Percentiles rank a stretch among this genome's conserved stretches.
phyloP scores from a whole-genome alignment of 768 basidiomycete genomes.

The Rhodotorula diobovata region DNA sequence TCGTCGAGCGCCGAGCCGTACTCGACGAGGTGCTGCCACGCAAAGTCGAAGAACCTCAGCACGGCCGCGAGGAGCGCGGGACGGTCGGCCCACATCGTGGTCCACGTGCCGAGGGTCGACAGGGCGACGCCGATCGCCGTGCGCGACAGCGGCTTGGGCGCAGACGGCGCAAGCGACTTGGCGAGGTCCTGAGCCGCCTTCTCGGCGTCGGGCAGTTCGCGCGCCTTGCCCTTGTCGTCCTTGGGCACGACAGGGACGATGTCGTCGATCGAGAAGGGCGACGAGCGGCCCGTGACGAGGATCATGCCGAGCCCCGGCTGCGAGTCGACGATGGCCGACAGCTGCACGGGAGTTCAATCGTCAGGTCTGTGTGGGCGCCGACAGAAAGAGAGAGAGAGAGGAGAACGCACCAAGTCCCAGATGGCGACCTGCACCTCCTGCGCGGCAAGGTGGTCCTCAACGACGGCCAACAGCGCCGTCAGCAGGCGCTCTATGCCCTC shows the following conservation, averaged over 20 bases:
- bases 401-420: constrained; percentile 67
- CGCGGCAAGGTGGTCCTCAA: constrained; percentile 16
- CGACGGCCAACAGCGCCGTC: constrained; percentile 29
- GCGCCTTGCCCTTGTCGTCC: constrained; percentile 42
- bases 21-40: constrained; percentile 75
- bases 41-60: constrained; percentile 67
- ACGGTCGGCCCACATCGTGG: constrained; percentile 68
- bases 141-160: constrained; percentile 12
- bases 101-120: constrained; percentile 65
- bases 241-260: constrained; percentile 47
- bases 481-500: constrained; percentile 54
- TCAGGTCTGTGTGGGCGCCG: too few species aligned
- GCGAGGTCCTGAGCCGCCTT: constrained; percentile 41
- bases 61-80: constrained; percentile 70
- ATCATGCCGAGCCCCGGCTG: constrained; percentile 79
- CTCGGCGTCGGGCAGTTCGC: constrained; percentile 44
- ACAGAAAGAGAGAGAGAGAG: background rate
- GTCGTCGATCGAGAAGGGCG: constrained; percentile 28
- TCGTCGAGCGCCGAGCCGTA: constrained; percentile 60
- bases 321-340: constrained; percentile 68
- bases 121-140: constrained; percentile 68
- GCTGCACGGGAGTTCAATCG: too few species aligned
- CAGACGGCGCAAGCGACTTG: constrained; percentile 37
- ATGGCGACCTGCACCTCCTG: constrained; percentile 61
- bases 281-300: constrained; percentile 70